Percentiles rank a stretch among this genome's conserved stretches.
Evolutionary conservation across 2,329 filamentous ascomycete species (phyloP).

Genomic region (Zasmidium citrigriseum): DNA sequence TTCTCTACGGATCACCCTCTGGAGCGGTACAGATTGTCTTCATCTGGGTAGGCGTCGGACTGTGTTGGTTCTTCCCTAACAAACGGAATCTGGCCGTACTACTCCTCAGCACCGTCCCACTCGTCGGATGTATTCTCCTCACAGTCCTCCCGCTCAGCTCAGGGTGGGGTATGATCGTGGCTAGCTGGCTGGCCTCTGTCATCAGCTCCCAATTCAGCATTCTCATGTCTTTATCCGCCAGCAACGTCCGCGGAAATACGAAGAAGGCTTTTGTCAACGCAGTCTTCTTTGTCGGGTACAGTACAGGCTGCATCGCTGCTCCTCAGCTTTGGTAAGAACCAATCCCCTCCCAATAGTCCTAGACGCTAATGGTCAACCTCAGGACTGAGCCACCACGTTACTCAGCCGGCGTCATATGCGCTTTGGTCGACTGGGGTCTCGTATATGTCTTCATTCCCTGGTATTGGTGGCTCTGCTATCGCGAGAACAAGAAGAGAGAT

Average conservation of each 20-base stretch:
- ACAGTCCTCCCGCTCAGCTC: conserved; percentile 42
- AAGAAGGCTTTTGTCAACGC: conserved; percentile 51
- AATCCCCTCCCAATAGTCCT: conserved; percentile 31
- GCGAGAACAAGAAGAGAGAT: conserved; percentile 39
- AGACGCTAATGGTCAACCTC: conserved; percentile 54
- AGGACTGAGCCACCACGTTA: conserved; percentile 51
- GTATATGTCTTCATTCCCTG: conserved; percentile 35
- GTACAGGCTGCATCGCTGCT: conserved; percentile 47
- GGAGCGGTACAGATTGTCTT: conserved; percentile 50
- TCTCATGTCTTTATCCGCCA: conserved; percentile 47
- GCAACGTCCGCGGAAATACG: conserved; percentile 55
- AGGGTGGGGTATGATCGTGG: conserved; percentile 52
- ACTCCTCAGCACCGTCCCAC: conserved; percentile 43
- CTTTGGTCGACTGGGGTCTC: conserved; percentile 47
- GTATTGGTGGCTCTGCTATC: conserved; percentile 39
- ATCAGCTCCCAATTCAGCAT: conserved; percentile 47
- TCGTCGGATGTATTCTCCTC: conserved; percentile 49
- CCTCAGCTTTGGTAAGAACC: conserved; percentile 49
- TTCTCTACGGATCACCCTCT: conserved; percentile 51
- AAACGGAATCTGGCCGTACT: conserved; percentile 44
- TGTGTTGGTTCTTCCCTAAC: conserved; percentile 42
- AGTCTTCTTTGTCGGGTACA: conserved; percentile 55
- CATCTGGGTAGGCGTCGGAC: conserved; percentile 49
- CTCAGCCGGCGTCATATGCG: conserved; percentile 49
- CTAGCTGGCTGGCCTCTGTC: conserved; percentile 51